Evolutionary conservation across 805 yeast species (phyloP), one percentile per base, ranked within the genome.

Genomic region (Myxozyma neotropica): DNA sequence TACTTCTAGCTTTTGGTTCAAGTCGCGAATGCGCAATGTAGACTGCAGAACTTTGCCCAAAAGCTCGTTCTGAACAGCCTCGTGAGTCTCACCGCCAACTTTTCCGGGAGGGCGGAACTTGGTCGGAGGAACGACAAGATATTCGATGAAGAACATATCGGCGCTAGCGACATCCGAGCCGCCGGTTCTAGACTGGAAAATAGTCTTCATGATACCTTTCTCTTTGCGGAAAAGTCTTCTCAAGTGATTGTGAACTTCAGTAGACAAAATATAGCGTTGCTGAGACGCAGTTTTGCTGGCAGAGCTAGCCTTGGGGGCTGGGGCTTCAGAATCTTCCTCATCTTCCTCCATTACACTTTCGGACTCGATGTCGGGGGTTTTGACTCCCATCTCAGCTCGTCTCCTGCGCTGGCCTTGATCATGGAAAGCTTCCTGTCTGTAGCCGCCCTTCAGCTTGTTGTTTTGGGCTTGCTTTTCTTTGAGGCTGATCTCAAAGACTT

Each of bases 101-200:
- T 92, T 92, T 15, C 96, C 87, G n/a, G 99, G 99, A 67, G 92
- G 81, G 74, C 99, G 83, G 80, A 94, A 94, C 74, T 98, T 82
- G 1, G 98, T 95, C 52, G 99, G 92, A 38, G 99, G 99, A 40
- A 95, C 98, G 42, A 91, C 86, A 59, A 94, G 77, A 3, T 90
- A 85, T 67, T 89, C 92, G 68, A 90, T 81, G 78, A 94, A 95
- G 74, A 95, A 94, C 80, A 89, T 81, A 70, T 93, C 97, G 19
- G 96, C 87, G 19, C 46, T 36, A 2, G 75, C 69, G 8, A 80
- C 78, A 26, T 72, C 70, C 36, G 79, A 78, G 24, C 77, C 71
- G 12, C 77, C 67, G 24, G 97, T 96, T 74, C 90, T 82, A 17
- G 95, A 82, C 70, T 89, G 89, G 83, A 93, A 94, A 50, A 94